These are phyloP conservation scores for Agaricus blazei DNA, from an alignment of 768 basidiomycete genomes.

Conservation along the genomic window DNA sequence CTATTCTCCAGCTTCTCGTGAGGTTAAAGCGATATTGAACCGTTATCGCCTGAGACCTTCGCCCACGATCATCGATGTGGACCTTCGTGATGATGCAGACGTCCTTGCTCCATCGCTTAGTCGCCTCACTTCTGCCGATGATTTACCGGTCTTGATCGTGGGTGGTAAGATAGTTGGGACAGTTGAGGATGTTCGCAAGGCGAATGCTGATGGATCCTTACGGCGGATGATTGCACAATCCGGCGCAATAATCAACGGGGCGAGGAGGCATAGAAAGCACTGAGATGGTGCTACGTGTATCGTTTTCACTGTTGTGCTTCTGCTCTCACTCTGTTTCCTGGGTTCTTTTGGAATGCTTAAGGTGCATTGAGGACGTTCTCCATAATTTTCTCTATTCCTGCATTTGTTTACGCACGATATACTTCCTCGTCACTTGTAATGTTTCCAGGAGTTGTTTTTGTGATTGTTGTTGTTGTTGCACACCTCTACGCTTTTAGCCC, in stretches of 20 bases:
- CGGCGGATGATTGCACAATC: conserved; percentile 43
- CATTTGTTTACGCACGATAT: no score
- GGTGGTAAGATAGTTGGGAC: conserved; percentile 56
- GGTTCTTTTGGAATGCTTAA: no score
- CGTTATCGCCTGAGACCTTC: conserved; percentile 54
- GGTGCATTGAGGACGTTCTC: no score
- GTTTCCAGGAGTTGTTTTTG: no score
- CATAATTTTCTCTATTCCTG: no score
- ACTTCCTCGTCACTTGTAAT: no score
- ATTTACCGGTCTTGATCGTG: conserved; percentile 65
- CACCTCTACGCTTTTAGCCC: no score
- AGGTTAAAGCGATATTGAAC: conserved; percentile 55
- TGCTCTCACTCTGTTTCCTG: neutral
- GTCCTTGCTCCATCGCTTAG: conserved; percentile 57
- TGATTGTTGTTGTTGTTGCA: no score
- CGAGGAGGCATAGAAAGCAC: conserved; percentile 47
- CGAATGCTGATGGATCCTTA: conserved; percentile 49
- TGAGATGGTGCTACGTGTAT: neutral
- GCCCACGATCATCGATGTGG: conserved; percentile 67
- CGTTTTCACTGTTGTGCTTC: neutral
- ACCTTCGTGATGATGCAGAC: conserved; percentile 64
- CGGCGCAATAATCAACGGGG: conserved; percentile 51
- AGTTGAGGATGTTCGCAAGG: conserved; percentile 44
- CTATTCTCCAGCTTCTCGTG: conserved; percentile 61
- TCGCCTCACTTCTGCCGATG: conserved; percentile 50